Conservation (phyloP, 331 rosid genomes). For the Cucumis variabilis region DNA sequence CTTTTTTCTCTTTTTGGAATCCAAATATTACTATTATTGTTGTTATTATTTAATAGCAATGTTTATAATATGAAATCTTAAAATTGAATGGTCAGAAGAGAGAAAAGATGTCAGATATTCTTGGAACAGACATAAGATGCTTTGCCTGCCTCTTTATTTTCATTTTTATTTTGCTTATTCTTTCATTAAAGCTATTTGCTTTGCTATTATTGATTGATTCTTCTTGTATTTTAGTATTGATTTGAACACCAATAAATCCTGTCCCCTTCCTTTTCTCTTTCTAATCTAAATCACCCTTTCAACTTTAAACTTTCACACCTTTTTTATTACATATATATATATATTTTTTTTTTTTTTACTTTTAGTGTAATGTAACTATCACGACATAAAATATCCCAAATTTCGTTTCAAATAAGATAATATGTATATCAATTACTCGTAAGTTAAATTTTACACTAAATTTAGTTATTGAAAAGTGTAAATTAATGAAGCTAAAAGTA, state of each 20-base stretch:
- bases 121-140: constrained; percentile 15
- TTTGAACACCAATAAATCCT: not conserved
- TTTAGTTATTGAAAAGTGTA: too few relatives aligned
- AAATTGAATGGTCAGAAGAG: not conserved
- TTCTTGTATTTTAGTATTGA: not conserved
- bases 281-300: not conserved
- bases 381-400: too few relatives aligned
- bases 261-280: not conserved
- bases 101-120: constrained; percentile 11
- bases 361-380: too few relatives aligned
- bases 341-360: too few relatives aligned
- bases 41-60: not conserved
- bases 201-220: constrained; percentile 21
- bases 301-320: not conserved
- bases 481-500: too few relatives aligned
- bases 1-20: not conserved
- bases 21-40: not conserved
- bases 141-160: too few relatives aligned
- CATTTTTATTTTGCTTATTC: not conserved
- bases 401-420: too few relatives aligned
- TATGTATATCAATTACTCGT: too few relatives aligned
- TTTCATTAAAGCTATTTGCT: constrained; percentile 7
- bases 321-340: too few relatives aligned
- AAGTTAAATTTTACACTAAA: too few relatives aligned
- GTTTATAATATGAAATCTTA: not conserved